Evolutionary conservation across 345 rosid species (phyloP), one percentile per base, ranked within the genome.

Genomic region (Populus simonii): DNA sequence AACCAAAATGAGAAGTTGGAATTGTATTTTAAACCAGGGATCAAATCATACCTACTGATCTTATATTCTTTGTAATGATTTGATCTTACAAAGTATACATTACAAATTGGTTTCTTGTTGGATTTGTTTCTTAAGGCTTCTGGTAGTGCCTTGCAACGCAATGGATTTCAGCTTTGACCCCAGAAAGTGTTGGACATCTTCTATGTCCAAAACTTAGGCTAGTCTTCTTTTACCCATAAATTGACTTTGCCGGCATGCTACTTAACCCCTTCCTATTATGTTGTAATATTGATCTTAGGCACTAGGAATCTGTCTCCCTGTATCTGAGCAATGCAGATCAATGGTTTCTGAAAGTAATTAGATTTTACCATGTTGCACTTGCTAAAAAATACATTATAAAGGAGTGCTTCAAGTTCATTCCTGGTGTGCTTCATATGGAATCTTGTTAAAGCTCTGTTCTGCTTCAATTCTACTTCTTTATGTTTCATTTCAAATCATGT

Each of bases 401-500:
- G 29, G 27, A 57, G 27, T 57, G 55, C 27, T 59, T 70, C 20
- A 43, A 20, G 36, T 41, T 59, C 29, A 71, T 11, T n/a, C 25
- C 18, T 71, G 15, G 18, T 66, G 8, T 57, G 65, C 53, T 63
- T 65, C 27, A 27, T 53, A 17, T 62, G 41, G 61, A 59, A 59
- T 23, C 1, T 57, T 36, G 49, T 13, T 66, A 31, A 31, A 27
- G 8, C n/a, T 66, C 39, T 39, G 31, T 16, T 16, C 39, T 35
- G 2, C 69, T 66, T 15, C 69, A 16, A 66, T 12, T 13, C 45
- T 13, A n/a, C 5, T 39, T 25, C 43, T 22, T 25, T n/a, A 5
- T 72, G 49, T 9, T 71, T 72, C 41, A 38, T 38, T 22, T 12
- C 20, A 31, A 68, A 66, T 70, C 74, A 61, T 73, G 67, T 47